phyloP scores from a whole-genome alignment of 768 basidiomycete genomes.

The Leccinum subgranulosum region DNA sequence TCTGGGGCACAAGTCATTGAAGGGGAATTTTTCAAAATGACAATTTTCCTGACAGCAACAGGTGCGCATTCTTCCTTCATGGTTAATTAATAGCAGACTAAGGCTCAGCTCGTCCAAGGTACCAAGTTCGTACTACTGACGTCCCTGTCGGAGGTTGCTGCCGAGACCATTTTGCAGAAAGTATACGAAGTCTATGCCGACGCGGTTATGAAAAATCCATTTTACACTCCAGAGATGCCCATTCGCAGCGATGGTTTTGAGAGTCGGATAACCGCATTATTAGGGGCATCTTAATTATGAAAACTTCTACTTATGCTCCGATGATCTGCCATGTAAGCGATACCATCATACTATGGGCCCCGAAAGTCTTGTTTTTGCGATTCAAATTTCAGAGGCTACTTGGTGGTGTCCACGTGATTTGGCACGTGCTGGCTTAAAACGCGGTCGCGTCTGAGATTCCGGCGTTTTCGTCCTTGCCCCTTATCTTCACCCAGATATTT shows the following conservation, averaged over 20 bases:
- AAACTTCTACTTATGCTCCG: not conserved
- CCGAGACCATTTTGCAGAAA: slow-evolving; percentile 71
- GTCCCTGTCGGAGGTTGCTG: slow-evolving; percentile 68
- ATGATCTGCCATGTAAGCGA: not conserved
- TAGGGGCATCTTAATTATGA: slow-evolving; percentile 41
- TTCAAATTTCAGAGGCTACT: no score
- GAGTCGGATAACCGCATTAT: slow-evolving; percentile 55
- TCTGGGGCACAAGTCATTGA: slow-evolving; percentile 96
- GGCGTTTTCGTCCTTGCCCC: not conserved
- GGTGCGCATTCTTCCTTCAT: slow-evolving; percentile 45
- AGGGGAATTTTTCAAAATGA: slow-evolving; percentile 93
- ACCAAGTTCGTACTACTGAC: slow-evolving; percentile 95
- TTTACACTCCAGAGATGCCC: slow-evolving; percentile 99
- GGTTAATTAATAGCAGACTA: not conserved
- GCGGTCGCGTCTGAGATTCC: slow-evolving; percentile 11
- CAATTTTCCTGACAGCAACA: slow-evolving; percentile 84
- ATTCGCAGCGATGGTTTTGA: slow-evolving; percentile 92
- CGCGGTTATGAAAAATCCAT: slow-evolving; percentile 98
- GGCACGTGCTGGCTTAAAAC: slow-evolving; percentile 8
- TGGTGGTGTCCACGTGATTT: slow-evolving; percentile 20
- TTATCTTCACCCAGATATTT: not conserved
- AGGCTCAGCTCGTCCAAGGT: slow-evolving; percentile 44
- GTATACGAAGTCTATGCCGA: slow-evolving; percentile 95
- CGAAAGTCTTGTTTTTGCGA: no score
- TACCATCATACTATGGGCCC: no score